These are phyloP conservation scores for Volvariella surrecta DNA, from an alignment of 1,284 basidiomycete genomes.

Conservation along the genomic window DNA sequence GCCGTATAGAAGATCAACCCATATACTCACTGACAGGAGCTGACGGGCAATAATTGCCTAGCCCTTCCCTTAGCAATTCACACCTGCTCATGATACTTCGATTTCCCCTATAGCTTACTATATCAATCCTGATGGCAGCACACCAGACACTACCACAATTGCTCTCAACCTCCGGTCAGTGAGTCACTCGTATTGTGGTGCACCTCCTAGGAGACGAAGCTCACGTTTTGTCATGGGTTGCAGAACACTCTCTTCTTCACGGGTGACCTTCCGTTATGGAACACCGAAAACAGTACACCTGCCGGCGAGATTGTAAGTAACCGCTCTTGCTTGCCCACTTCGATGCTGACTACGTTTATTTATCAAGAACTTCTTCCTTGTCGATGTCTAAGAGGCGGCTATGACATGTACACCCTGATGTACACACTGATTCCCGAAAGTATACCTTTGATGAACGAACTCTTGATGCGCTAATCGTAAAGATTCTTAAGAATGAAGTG, in stretches of 20 bases:
- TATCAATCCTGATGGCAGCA: slow-evolving; percentile 28
- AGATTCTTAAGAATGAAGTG: no score
- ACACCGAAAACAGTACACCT: slow-evolving; percentile 19
- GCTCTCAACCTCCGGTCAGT: slow-evolving; percentile 25
- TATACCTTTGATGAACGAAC: no score
- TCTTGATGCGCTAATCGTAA: no score
- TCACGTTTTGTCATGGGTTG: no score
- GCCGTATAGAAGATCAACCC: slow-evolving; percentile 30
- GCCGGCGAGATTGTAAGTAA: slow-evolving; percentile 24
- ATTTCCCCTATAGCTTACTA: slow-evolving; percentile 34
- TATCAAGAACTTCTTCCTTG: background rate
- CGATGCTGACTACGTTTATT: background rate
- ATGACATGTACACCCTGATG: no score
- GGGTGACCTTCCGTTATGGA: slow-evolving; percentile 27
- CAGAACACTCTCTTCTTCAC: slow-evolving; percentile 29
- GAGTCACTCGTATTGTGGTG: slow-evolving; percentile 7
- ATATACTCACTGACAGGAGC: slow-evolving; percentile 23
- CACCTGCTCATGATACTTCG: slow-evolving; percentile 1
- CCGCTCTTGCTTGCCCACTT: background rate
- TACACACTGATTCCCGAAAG: no score
- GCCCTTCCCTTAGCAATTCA: background rate
- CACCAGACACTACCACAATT: slow-evolving; percentile 22
- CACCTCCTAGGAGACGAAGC: background rate
- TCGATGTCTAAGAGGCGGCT: no score
- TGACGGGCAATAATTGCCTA: slow-evolving; percentile 21